A percentile compares a stretch with the other conserved stretches of the same genome.
phyloP scores from a whole-genome alignment of 768 basidiomycete species.

The Cystofilobasidium macerans region DNA sequence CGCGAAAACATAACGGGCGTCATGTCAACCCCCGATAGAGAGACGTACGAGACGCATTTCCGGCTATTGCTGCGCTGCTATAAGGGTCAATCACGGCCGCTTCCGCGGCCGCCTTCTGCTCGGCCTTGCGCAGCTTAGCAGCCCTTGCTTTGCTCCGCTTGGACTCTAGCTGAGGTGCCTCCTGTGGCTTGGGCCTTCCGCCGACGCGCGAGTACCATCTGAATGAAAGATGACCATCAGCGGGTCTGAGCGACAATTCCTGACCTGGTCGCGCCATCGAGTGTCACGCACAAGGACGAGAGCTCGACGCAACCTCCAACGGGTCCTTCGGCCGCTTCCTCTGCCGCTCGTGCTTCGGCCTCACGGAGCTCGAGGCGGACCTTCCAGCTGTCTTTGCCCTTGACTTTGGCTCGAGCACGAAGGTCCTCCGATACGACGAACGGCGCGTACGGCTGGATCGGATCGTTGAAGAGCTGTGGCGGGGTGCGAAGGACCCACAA shows the following conservation, averaged over 20 bases:
- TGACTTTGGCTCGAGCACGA: not conserved
- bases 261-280: no score
- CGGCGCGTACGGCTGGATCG: not conserved
- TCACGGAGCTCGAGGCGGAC: not conserved
- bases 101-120: not conserved
- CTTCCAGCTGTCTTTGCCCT: constrained; percentile 5
- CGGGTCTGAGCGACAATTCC: no score
- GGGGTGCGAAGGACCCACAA: not conserved
- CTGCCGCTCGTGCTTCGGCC: not conserved
- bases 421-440: not conserved
- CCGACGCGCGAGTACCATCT: not conserved
- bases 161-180: not conserved
- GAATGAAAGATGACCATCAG: no score
- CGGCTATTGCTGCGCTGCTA: not conserved
- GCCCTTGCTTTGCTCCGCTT: not conserved
- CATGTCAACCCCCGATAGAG: no score
- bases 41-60: not conserved
- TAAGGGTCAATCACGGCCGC: not conserved
- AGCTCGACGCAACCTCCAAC: not conserved
- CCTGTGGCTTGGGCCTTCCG: not conserved
- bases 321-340: not conserved
- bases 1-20: no score
- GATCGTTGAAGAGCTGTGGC: not conserved
- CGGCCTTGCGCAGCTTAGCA: not conserved
- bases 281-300: not conserved